These are phyloP conservation scores for Epichloe baconii DNA, from an alignment of 2,329 filamentous ascomycete species.

Conservation along the genomic window DNA sequence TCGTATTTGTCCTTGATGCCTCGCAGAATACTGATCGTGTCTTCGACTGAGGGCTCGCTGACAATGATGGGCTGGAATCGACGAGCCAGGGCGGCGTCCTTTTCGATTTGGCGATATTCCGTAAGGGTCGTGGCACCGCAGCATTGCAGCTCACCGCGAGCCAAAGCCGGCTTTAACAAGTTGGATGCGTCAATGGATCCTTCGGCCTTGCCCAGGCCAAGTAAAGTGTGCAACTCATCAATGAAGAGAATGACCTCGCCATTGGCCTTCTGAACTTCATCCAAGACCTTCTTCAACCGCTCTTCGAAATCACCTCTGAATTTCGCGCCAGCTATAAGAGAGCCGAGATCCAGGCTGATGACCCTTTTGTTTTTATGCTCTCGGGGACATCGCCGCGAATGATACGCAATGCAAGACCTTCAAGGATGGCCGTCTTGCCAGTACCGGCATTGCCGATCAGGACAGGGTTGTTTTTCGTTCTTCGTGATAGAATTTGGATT, in stretches of 20 bases:
- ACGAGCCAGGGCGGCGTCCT: constrained; percentile 83
- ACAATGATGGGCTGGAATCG: constrained; percentile 91
- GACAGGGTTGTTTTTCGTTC: constrained; percentile 94
- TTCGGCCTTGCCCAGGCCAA: constrained; percentile 88
- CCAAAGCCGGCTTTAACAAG: constrained; percentile 83
- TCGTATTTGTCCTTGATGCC: constrained; percentile 98
- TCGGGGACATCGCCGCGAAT: constrained; percentile 88
- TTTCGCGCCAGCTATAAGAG: constrained; percentile 88
- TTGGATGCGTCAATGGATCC: constrained; percentile 96
- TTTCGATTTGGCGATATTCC: constrained; percentile 89
- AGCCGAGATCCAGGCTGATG: constrained; percentile 75
- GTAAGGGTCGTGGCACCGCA: constrained; percentile 88
- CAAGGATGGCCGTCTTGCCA: constrained; percentile 86
- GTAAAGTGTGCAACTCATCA: constrained; percentile 82
- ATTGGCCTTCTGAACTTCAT: constrained; percentile 79
- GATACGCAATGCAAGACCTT: constrained; percentile 81
- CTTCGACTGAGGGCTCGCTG: constrained; percentile 79
- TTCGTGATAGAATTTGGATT: constrained; percentile 81
- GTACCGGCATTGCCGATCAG: constrained; percentile 86
- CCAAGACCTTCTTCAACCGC: constrained; percentile 76
- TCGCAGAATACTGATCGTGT: constrained; percentile 88
- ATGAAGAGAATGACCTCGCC: constrained; percentile 90
- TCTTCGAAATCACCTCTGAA: constrained; percentile 96
- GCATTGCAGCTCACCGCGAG: constrained; percentile 84
- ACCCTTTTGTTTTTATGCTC: constrained; percentile 87